Percentiles rank a stretch among this genome's conserved stretches.
These are phyloP conservation scores for Pholiota adiposa DNA, from an alignment of 1,284 basidiomycete species.

Conservation along the genomic window DNA sequence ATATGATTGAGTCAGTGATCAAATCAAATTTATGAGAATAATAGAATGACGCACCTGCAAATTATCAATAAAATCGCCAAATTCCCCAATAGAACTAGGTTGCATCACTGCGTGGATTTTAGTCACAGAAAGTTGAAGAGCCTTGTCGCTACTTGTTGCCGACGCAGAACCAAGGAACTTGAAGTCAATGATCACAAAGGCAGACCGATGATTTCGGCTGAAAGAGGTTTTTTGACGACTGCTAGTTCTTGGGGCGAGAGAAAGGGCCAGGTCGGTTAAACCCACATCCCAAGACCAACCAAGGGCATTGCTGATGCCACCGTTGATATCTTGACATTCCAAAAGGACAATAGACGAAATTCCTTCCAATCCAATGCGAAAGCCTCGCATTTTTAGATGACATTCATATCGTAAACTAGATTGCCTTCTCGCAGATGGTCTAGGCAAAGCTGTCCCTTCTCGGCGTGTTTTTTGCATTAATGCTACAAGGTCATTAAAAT, in stretches of 20 bases:
- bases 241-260: conserved; percentile 63
- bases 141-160: conserved; percentile 37
- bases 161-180: conserved; percentile 39
- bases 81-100: conserved; percentile 85
- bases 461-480: conserved; percentile 63
- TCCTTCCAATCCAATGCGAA: conserved; percentile 77
- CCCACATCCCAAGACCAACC: conserved; percentile 61
- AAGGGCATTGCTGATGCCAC: conserved; percentile 52
- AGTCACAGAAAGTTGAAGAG: conserved; percentile 60
- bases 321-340: conserved; percentile 75
- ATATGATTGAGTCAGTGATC: conserved; percentile 1
- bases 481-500: conserved; percentile 79
- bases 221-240: conserved; percentile 41
- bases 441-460: conserved; percentile 33
- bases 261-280: conserved; percentile 74
- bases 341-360: conserved; percentile 71
- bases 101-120: conserved; percentile 92
- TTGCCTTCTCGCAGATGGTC: conserved; percentile 17
- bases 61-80: conserved; percentile 87
- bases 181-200: conserved; percentile 84
- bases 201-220: conserved; percentile 70
- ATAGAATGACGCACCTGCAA: conserved; percentile 57
- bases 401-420: conserved; percentile 44
- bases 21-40: neutral
- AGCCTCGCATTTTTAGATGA: conserved; percentile 73